A percentile compares a stretch with the other conserved stretches of the same genome.
These are phyloP conservation scores for Corylus heterophylla DNA, from an alignment of 306 rosid genomes.

Conservation along the genomic window DNA sequence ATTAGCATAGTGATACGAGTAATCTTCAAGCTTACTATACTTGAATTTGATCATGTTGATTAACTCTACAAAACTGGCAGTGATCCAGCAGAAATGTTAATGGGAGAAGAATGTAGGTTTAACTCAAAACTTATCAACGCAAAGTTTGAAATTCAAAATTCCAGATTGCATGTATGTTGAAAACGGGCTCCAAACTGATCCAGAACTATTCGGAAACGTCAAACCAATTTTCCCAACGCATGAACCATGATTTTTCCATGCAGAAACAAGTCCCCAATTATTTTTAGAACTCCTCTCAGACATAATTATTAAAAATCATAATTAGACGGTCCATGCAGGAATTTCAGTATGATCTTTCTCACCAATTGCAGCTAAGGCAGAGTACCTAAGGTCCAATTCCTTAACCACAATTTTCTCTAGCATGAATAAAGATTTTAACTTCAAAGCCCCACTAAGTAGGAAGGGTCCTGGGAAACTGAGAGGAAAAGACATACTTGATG, in stretches of 20 bases:
- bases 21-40: slow-evolving; percentile 9
- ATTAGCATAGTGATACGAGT: slow-evolving; percentile 15
- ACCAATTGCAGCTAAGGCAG: neutral
- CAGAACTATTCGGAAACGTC: too few relatives aligned
- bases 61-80: neutral
- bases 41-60: neutral
- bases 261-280: too few relatives aligned
- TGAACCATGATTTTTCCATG: too few relatives aligned
- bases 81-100: neutral
- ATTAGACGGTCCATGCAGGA: too few relatives aligned
- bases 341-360: neutral
- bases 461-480: neutral
- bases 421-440: neutral
- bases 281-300: too few relatives aligned
- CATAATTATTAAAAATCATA: too few relatives aligned
- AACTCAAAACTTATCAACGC: too few relatives aligned
- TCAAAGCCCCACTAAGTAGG: neutral
- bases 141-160: too few relatives aligned
- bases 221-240: too few relatives aligned
- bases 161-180: too few relatives aligned
- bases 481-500: slow-evolving; percentile 1
- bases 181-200: too few relatives aligned
- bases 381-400: neutral
- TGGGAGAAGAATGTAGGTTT: neutral
- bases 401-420: neutral